Conservation (phyloP, 805 yeast genomes). For the Candida sphagnicola region DNA sequence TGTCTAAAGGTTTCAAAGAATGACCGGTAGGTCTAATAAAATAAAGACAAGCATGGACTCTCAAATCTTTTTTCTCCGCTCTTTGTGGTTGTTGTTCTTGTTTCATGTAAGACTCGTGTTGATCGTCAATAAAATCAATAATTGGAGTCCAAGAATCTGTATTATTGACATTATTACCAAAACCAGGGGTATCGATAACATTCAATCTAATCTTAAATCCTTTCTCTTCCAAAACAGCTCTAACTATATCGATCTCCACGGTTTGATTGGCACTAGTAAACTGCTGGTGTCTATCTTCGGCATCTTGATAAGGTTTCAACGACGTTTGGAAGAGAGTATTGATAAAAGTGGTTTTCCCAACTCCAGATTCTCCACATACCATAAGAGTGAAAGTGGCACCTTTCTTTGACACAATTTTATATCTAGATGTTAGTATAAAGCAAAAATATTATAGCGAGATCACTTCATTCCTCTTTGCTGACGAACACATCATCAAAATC, state of each 20-base stretch:
- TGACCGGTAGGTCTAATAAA: constrained; percentile 92
- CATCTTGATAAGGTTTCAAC: constrained; percentile 56
- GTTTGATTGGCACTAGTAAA: constrained; percentile 57
- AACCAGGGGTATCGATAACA: constrained; percentile 89
- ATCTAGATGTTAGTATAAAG: constrained; percentile 31
- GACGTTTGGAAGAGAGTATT: constrained; percentile 79
- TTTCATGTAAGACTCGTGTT: constrained; percentile 82
- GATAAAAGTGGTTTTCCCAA: constrained; percentile 89
- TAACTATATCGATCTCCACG: constrained; percentile 70
- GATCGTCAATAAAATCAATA: constrained; percentile 86
- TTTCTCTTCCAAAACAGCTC: constrained; percentile 82
- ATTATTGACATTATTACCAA: constrained; percentile 88
- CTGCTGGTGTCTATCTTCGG: constrained; percentile 53
- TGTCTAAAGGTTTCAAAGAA: constrained; percentile 80
- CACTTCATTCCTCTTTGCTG: background rate
- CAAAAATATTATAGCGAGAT: background rate
- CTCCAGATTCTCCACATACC: constrained; percentile 89
- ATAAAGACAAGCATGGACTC: constrained; percentile 89
- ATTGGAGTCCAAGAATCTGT: constrained; percentile 83
- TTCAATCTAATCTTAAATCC: constrained; percentile 75
- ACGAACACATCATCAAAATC: too few species aligned
- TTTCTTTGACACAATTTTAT: constrained; percentile 68
- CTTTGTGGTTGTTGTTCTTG: constrained; percentile 92
- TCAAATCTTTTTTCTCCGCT: constrained; percentile 60
- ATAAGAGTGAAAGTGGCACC: constrained; percentile 78